phyloP scores from a whole-genome alignment of 305 asterid species.

The Plantago lanceolata region DNA sequence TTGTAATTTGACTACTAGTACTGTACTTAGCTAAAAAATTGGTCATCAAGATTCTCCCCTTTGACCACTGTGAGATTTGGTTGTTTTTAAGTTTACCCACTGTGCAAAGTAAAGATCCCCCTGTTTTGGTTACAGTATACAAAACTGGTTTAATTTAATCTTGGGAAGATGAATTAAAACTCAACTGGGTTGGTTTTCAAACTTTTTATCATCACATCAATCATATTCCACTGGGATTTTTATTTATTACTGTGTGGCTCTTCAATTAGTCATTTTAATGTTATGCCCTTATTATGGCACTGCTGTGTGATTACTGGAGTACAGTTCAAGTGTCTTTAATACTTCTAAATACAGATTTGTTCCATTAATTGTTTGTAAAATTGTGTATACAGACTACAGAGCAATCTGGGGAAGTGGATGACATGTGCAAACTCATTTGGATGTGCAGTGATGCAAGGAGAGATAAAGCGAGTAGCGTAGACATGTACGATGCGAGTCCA shows the following conservation, averaged over 20 bases:
- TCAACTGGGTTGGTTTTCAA: slow-evolving; percentile 6
- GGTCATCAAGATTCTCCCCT: slow-evolving; percentile 31
- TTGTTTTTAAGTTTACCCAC: slow-evolving; percentile 20
- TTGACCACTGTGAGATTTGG: slow-evolving; percentile 27
- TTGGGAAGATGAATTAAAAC: no score
- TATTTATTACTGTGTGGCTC: not conserved
- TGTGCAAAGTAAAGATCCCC: slow-evolving; percentile 22
- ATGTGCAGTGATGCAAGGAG: no score
- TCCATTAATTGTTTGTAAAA: no score
- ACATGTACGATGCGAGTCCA: no score
- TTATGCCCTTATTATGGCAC: not conserved
- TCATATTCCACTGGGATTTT: slow-evolving; percentile 6
- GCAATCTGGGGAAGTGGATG: no score
- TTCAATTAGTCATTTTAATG: slow-evolving; percentile 28
- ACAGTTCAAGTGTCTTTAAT: no score
- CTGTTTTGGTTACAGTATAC: slow-evolving; percentile 5
- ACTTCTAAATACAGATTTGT: no score
- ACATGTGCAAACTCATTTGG: no score
- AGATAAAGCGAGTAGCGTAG: no score
- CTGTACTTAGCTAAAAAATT: not conserved
- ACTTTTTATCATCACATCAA: slow-evolving; percentile 39
- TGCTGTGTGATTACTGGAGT: no score
- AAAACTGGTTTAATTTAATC: no score
- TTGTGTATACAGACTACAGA: no score
- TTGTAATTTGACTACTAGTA: slow-evolving; percentile 32